Conservation (phyloP, 352 stramenopile genomes). For the Globisporangium orthogonon region DNA sequence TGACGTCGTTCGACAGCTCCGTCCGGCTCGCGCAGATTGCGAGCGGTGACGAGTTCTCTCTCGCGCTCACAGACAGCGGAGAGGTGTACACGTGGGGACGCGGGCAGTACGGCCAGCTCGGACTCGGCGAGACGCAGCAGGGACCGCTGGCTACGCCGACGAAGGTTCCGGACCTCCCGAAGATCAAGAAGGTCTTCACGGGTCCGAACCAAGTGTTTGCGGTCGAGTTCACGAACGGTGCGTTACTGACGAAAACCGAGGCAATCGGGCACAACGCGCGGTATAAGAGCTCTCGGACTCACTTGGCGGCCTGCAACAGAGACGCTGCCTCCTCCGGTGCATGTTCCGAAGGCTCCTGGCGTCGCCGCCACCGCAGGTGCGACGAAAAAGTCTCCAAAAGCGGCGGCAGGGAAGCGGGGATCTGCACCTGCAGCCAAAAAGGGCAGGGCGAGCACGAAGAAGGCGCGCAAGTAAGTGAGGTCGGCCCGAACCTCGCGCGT, state of each 20-base stretch:
- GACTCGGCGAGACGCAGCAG: constrained; percentile 32
- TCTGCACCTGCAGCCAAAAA: constrained; percentile 2
- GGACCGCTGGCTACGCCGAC: constrained; percentile 36
- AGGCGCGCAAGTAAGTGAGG: constrained; percentile 8
- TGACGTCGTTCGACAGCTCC: constrained; percentile 10
- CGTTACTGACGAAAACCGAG: no score
- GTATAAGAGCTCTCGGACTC: no score
- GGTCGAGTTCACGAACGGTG: constrained; percentile 71
- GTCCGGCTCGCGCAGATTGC: constrained; percentile 36
- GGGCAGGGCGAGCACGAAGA: constrained; percentile 6
- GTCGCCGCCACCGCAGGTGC: constrained; percentile 14
- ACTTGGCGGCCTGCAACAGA: constrained; percentile 14
- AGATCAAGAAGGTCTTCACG: constrained; percentile 55
- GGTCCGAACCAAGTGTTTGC: constrained; percentile 75
- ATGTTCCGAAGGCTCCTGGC: constrained; percentile 4
- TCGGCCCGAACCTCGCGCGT: background rate
- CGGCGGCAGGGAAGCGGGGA: constrained; percentile 1
- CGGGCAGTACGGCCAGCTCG: constrained; percentile 63
- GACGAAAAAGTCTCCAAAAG: constrained; percentile 13
- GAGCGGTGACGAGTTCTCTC: constrained; percentile 64
- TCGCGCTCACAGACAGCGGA: constrained; percentile 38
- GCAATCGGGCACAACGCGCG: no score
- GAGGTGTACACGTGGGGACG: constrained; percentile 72
- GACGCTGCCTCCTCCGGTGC: constrained; percentile 38
- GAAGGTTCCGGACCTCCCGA: constrained; percentile 41